Base-by-base conservation (phyloP, 495 filamentous ascomycete genomes). In the Penicillium canariense region DNA sequence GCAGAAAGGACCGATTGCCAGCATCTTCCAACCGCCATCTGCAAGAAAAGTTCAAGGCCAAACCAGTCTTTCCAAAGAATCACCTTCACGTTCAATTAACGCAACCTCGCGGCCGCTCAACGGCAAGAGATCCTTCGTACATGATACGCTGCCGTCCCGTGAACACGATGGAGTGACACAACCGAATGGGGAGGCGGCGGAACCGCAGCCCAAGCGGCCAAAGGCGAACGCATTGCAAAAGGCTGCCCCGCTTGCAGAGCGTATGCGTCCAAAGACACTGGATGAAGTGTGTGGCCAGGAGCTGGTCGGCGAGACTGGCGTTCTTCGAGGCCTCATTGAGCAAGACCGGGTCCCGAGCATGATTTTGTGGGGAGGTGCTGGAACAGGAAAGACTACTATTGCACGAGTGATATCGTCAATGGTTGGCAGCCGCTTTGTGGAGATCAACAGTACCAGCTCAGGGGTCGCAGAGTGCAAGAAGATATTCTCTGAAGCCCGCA, bases 381-480 rank as follows among this genome's bases (percentile, higher is more conserved):
- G 94, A 2, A 96, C 91, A 4, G 94, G 94, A 26, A 98, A 98
- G 73, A 98, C 94, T 1, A 97, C 94, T 0, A 97, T 98, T 56
- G 94, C 93, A 9, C 76, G 93, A n/a, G 89, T 95, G 7, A 87
- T 98, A 50, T 87, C 94, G n/a, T 81, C 84, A 2, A 83, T 83
- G 65, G 88, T 87, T 5, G 88, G 85, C 22, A 85, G 86, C 50
- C 81, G 94, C 8, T 97, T 97, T 65, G 86, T 97, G 36, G 94
- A 98, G 77, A 93, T 98, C 73, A 96, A 96, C 69, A 94, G 90
- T 52, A 96, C 92, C 2, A 91, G 87, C 64, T 85, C 81, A 6
- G 91, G 91, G 0, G 90, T 98, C n/a, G 90, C 81, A 14, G 93
- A 97, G 64, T 91, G 83, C 79, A 98, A 97, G 75, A 96, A 95